Base-by-base conservation (phyloP, 129 eudicot genomes). In the Rutidosis leptorrhynchoides region DNA sequence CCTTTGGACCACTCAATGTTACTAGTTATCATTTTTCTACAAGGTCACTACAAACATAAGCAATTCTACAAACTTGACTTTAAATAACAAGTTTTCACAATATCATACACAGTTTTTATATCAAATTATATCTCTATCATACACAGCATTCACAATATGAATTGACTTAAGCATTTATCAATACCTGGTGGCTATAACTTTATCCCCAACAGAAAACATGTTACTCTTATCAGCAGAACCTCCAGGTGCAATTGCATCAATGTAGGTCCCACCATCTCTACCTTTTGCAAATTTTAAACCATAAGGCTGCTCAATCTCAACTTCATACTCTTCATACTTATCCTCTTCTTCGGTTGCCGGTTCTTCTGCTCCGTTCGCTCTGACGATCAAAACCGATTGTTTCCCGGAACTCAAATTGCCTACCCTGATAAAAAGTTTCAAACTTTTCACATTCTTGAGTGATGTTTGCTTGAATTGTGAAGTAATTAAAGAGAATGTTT, bases 201-300 rank as follows among this genome's bases (percentile, higher is more conserved):
- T 89, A 70, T 93, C 99, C 3, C 99, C 96, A 67, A 93, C 99
- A 64, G 84, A 58, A 49, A 93, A 93, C 84, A 61, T 73, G 20
- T 84, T 88, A 57, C 95, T 80, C 75, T 84, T 75, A 67, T 89
- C 95, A 30, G 99, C 99, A 7, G 78, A 73, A 6, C 89, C 90
- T 2, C 98, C 98, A 40, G 96, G 89, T 2, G 96, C 98, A 72
- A 93, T 93, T 56, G 92, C 98, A 73, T 93, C 98, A 62, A 93
- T 93, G 78, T 93, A 93, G 64, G 96, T 89, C 12, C 83, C 92
- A 51, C 99, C 96, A 79, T 93, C 99, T 82, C 99, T 86, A 9
- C 99, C 99, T 75, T 93, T 93, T 5, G 82, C 78, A 60, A 93
- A 93, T 55, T 60, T 88, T 72, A 93, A 67, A 2, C 98, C 98